phyloP scores from a whole-genome alignment of 208 protist genomes.

The Trypanosoma caninum region DNA sequence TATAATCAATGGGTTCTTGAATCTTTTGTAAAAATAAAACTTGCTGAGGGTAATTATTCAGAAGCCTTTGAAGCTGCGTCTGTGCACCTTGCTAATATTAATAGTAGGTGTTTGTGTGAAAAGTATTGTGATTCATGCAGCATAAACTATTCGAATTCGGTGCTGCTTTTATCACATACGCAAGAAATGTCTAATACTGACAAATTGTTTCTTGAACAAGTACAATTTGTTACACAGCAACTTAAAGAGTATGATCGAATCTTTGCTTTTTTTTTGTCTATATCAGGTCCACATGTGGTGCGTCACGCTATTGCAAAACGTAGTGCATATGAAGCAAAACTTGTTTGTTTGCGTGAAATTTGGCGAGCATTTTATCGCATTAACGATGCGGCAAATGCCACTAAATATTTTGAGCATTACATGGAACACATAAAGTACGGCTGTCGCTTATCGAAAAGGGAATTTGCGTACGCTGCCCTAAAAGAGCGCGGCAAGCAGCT shows the following conservation, averaged over 20 bases:
- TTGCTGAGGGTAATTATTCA: conserved; percentile 55
- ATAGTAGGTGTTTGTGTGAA: conserved; percentile 56
- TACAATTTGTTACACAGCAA: conserved; percentile 75
- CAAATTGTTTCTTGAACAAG: conserved; percentile 64
- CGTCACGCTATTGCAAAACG: conserved; percentile 60
- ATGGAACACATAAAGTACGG: conserved; percentile 44
- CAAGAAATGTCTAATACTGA: conserved; percentile 61
- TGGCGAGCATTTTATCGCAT: conserved; percentile 69
- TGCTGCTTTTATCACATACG: conserved; percentile 66
- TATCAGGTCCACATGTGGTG: conserved; percentile 37
- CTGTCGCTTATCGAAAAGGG: conserved; percentile 32
- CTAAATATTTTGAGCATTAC: conserved; percentile 70
- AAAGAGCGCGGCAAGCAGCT: conserved; percentile 81
- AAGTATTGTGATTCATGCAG: conserved; percentile 54
- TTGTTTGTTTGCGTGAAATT: conserved; percentile 51
- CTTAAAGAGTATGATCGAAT: conserved; percentile 74
- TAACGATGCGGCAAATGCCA: conserved; percentile 38
- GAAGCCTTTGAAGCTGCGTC: conserved; percentile 52
- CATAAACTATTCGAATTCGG: conserved; percentile 74
- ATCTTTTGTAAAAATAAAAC: conserved; percentile 50
- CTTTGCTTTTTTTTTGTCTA: conserved; percentile 48
- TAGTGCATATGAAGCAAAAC: conserved; percentile 49
- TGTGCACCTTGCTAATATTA: conserved; percentile 72
- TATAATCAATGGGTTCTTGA: conserved; percentile 60
- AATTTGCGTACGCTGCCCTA: conserved; percentile 55